These are phyloP conservation scores for Mycena chlorophos DNA, from an alignment of 768 basidiomycete genomes.

Conservation along the genomic window DNA sequence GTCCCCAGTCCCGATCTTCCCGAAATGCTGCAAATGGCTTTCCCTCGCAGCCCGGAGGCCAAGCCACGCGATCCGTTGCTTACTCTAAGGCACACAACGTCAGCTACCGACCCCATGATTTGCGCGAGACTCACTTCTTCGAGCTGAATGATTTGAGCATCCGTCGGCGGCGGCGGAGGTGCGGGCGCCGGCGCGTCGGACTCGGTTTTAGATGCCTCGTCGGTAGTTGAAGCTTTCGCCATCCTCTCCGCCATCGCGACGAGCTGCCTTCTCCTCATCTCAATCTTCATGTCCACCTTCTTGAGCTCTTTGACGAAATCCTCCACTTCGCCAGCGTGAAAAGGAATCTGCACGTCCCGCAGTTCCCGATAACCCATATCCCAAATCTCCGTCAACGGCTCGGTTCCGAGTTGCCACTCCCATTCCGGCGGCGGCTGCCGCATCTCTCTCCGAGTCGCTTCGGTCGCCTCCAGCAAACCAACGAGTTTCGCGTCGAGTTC, in stretches of 20 bases:
- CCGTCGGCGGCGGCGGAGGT: slow-evolving; percentile 23
- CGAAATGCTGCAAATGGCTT: slow-evolving; percentile 71
- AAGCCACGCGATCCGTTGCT: slow-evolving; percentile 78
- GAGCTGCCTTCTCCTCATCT: slow-evolving; percentile 46
- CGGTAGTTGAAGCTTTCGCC: slow-evolving; percentile 27
- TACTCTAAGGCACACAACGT: slow-evolving; percentile 52
- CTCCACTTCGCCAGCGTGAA: slow-evolving; percentile 70
- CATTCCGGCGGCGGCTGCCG: slow-evolving; percentile 60
- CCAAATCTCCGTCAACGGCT: slow-evolving; percentile 79
- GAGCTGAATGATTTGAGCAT: slow-evolving; percentile 16
- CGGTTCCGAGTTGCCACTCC: slow-evolving; percentile 66
- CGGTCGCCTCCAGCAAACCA: slow-evolving; percentile 65
- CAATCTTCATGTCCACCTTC: slow-evolving; percentile 63
- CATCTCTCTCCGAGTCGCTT: slow-evolving; percentile 50
- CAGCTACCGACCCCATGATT: not conserved
- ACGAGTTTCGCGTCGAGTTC: slow-evolving; percentile 50
- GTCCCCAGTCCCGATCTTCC: slow-evolving; percentile 81
- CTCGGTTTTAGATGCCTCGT: slow-evolving; percentile 25
- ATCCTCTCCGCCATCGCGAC: slow-evolving; percentile 33
- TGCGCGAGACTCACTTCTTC: slow-evolving; percentile 20
- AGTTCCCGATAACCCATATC: slow-evolving; percentile 74
- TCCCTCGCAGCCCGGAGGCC: slow-evolving; percentile 77
- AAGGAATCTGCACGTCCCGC: slow-evolving; percentile 54
- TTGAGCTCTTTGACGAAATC: slow-evolving; percentile 74
- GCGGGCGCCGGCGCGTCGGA: slow-evolving; percentile 10